Conservation (phyloP, 2,329 filamentous ascomycete genomes). For the Aureobasidium lini region DNA sequence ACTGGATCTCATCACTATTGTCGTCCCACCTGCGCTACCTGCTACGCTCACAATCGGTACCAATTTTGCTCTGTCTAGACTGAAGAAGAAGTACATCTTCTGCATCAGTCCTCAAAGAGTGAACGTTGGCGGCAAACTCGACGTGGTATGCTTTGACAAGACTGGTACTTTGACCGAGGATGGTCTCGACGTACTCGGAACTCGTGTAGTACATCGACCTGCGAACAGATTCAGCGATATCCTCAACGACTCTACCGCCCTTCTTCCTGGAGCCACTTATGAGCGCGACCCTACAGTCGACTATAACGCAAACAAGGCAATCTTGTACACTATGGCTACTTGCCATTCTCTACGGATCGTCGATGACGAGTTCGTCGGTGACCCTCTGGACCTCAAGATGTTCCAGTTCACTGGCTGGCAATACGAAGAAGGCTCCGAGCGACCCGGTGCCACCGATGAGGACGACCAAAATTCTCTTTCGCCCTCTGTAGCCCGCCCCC, state of each 20-base stretch:
- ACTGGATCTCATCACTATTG: slow-evolving; percentile 92
- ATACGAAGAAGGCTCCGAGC: slow-evolving; percentile 79
- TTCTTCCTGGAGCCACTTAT: slow-evolving; percentile 49
- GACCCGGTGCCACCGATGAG: slow-evolving; percentile 53
- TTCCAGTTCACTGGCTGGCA: slow-evolving; percentile 93
- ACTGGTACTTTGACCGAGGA: slow-evolving; percentile 98
- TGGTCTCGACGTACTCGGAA: slow-evolving; percentile 84
- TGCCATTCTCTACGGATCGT: slow-evolving; percentile 86
- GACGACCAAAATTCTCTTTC: slow-evolving; percentile 69
- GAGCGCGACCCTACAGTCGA: slow-evolving; percentile 54
- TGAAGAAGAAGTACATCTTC: slow-evolving; percentile 87
- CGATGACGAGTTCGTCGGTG: slow-evolving; percentile 81
- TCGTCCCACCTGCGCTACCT: slow-evolving; percentile 88
- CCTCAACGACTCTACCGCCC: slow-evolving; percentile 54
- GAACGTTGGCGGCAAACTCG: slow-evolving; percentile 91
- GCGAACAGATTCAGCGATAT: slow-evolving; percentile 66
- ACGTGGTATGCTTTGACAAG: slow-evolving; percentile 97
- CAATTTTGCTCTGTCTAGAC: slow-evolving; percentile 80
- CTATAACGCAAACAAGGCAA: slow-evolving; percentile 58
- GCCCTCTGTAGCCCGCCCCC: slow-evolving; percentile 83
- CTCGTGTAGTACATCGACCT: slow-evolving; percentile 64
- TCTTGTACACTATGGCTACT: slow-evolving; percentile 91
- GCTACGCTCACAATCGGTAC: slow-evolving; percentile 94
- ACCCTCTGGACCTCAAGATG: slow-evolving; percentile 96
- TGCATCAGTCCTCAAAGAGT: slow-evolving; percentile 97